Evolutionary conservation across 2,329 filamentous ascomycete genomes (phyloP).

Genomic region (Graphilbum fragrans): DNA sequence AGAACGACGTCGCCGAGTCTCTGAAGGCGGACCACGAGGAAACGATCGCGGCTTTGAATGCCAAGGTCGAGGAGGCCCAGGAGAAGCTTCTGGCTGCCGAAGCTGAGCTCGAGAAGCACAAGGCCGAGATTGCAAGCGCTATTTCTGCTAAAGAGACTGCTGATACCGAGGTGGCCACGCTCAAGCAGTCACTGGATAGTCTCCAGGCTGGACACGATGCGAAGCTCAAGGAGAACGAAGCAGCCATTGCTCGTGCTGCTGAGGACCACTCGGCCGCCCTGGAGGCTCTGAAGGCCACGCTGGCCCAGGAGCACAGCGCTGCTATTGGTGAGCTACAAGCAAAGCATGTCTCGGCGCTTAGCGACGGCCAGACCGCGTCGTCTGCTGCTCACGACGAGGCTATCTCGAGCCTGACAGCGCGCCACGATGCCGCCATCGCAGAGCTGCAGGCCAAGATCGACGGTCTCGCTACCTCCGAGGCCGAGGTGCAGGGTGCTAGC

Average conservation of each 20-base stretch:
- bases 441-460: slow-evolving; percentile 44
- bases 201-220: slow-evolving; percentile 27
- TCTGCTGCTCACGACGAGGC: slow-evolving; percentile 34
- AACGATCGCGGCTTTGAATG: slow-evolving; percentile 32
- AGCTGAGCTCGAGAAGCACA: slow-evolving; percentile 36
- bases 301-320: slow-evolving; percentile 37
- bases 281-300: slow-evolving; percentile 33
- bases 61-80: slow-evolving; percentile 33
- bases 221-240: slow-evolving; percentile 24
- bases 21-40: slow-evolving; percentile 38
- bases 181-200: slow-evolving; percentile 38
- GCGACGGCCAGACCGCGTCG: slow-evolving; percentile 29
- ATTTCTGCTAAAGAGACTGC: slow-evolving; percentile 35
- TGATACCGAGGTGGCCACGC: slow-evolving; percentile 31
- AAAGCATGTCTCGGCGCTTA: slow-evolving; percentile 39
- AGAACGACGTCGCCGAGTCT: slow-evolving; percentile 33
- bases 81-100: slow-evolving; percentile 40
- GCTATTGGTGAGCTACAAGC: slow-evolving; percentile 37
- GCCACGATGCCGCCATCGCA: slow-evolving; percentile 33
- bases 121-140: slow-evolving; percentile 35
- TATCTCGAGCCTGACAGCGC: slow-evolving; percentile 35
- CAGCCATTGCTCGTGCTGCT: slow-evolving; percentile 23
- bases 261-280: slow-evolving; percentile 38
- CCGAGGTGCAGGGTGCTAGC: slow-evolving; percentile 30
- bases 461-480: slow-evolving; percentile 34